Conservation (phyloP, 495 filamentous ascomycete species). For the Xeromyces bisporus region DNA sequence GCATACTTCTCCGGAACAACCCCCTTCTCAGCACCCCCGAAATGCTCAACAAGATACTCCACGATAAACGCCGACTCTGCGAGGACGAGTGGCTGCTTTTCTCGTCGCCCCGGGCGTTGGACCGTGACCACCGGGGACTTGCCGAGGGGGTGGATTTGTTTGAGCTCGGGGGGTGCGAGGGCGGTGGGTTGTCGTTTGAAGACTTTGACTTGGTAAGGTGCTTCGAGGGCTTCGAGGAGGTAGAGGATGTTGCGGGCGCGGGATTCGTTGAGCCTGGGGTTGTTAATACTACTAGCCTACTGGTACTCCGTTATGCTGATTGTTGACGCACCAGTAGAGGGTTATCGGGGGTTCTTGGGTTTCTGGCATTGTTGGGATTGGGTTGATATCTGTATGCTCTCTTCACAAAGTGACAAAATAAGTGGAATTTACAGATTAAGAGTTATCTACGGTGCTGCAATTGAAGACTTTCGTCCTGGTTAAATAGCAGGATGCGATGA, state of each 20-base stretch:
- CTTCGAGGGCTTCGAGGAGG: conserved; percentile 71
- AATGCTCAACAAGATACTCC: conserved; percentile 70
- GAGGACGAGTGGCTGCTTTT: conserved; percentile 32
- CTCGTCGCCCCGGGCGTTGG: conserved; percentile 10
- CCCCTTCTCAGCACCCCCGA: conserved; percentile 21
- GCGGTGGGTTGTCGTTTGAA: conserved; percentile 43
- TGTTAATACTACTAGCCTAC: background rate
- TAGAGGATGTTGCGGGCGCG: conserved; percentile 76
- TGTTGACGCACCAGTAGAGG: conserved; percentile 48
- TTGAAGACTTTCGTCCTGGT: no score
- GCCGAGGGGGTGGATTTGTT: conserved; percentile 66
- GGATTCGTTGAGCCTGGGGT: conserved; percentile 51
- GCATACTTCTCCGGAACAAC: conserved; percentile 50
- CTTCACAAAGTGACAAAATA: no score
- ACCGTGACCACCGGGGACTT: conserved; percentile 65
- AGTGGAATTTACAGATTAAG: no score
- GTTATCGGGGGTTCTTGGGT: conserved; percentile 45
- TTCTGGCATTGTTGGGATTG: conserved; percentile 15
- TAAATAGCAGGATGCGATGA: no score
- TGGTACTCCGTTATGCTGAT: background rate
- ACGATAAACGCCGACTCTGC: conserved; percentile 67
- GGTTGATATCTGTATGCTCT: no score
- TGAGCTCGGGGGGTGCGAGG: conserved; percentile 54
- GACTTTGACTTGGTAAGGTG: conserved; percentile 52
- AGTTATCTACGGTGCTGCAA: no score